Percentiles rank a stretch among this genome's conserved stretches.
Conservation (phyloP, 208 protist genomes). For the Trypanosoma conorhini region DNA sequence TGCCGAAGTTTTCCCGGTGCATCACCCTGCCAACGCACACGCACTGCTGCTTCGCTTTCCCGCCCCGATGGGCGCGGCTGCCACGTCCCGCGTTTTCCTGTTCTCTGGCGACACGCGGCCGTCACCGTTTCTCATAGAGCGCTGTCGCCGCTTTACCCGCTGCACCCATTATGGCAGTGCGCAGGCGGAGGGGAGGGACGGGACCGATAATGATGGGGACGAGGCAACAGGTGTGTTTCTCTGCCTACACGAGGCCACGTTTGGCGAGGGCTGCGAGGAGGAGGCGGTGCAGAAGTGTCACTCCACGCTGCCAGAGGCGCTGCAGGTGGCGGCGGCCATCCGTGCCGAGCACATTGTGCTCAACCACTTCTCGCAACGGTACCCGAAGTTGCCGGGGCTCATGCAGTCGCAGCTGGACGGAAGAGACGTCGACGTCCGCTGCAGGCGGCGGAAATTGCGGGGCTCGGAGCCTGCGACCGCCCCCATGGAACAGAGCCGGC, state of each 20-base stretch:
- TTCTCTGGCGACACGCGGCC: constrained; percentile 94
- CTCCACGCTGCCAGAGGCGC: constrained; percentile 85
- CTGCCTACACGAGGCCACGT: constrained; percentile 94
- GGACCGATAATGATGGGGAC: not conserved
- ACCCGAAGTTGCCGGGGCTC: constrained; percentile 85
- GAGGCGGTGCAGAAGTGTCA: constrained; percentile 90
- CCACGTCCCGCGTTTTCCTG: constrained; percentile 56
- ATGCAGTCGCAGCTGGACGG: constrained; percentile 51
- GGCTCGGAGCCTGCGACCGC: not conserved
- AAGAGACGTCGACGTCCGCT: constrained; percentile 34
- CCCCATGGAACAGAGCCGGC: not conserved
- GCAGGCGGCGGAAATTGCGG: constrained; percentile 10
- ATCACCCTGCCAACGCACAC: constrained; percentile 88
- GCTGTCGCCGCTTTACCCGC: constrained; percentile 45
- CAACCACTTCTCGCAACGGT: constrained; percentile 94
- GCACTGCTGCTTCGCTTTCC: constrained; percentile 85
- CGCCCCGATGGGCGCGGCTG: not conserved
- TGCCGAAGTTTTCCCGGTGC: constrained; percentile 72
- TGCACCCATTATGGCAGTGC: not conserved
- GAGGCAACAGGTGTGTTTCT: constrained; percentile 48
- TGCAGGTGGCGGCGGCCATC: constrained; percentile 54
- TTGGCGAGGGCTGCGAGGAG: constrained; percentile 80
- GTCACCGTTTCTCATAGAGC: constrained; percentile 64
- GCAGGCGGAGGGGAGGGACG: not conserved
- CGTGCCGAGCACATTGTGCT: constrained; percentile 56